Evolutionary conservation across 2,329 filamentous ascomycete species (phyloP).

Genomic region (Seiridium cupressi): DNA sequence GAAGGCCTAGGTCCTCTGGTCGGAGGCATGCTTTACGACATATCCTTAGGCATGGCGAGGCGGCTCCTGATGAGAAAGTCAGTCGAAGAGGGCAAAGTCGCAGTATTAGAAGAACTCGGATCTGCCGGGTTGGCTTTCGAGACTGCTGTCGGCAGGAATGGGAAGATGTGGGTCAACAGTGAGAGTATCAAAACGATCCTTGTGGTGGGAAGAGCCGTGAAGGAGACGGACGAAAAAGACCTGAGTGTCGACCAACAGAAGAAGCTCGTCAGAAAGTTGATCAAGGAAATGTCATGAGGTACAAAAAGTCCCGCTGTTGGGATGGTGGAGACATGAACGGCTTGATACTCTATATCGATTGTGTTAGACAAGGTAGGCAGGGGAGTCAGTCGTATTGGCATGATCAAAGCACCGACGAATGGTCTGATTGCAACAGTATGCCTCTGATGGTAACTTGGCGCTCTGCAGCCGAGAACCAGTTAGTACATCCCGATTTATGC

Average conservation of each 20-base stretch:
- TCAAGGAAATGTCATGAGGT: slow-evolving; percentile 55
- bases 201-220: slow-evolving; percentile 74
- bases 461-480: no score
- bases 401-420: no score
- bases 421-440: no score
- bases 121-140: slow-evolving; percentile 80
- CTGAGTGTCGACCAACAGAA: slow-evolving; percentile 66
- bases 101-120: slow-evolving; percentile 77
- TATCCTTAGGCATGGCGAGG: slow-evolving; percentile 80
- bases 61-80: slow-evolving; percentile 68
- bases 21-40: slow-evolving; percentile 81
- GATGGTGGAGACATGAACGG: not conserved
- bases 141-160: slow-evolving; percentile 90
- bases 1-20: slow-evolving; percentile 83
- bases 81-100: slow-evolving; percentile 61
- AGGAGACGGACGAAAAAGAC: slow-evolving; percentile 69
- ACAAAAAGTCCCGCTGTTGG: not conserved
- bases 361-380: not conserved
- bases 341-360: not conserved
- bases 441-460: no score
- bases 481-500: no score
- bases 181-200: slow-evolving; percentile 71
- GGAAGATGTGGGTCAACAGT: slow-evolving; percentile 87
- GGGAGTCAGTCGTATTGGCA: no score
- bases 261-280: slow-evolving; percentile 65